Conservation (phyloP, 129 eudicot species). For the Lonicera japonica region DNA sequence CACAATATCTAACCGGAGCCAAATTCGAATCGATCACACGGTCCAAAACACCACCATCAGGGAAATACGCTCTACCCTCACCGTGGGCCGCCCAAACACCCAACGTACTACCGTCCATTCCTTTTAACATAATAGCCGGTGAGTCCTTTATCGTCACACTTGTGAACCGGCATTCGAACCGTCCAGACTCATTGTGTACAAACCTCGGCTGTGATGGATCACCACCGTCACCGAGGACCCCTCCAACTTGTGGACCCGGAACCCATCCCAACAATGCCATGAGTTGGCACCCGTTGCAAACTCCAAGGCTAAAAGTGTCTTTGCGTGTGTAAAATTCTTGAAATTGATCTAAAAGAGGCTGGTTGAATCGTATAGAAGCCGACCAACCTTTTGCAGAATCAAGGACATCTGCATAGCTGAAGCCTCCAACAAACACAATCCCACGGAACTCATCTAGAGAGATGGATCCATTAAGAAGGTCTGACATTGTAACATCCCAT, state of each 20-base stretch:
- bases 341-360: slow-evolving; percentile 71
- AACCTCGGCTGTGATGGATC: slow-evolving; percentile 90
- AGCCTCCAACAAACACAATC: slow-evolving; percentile 85
- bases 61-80: slow-evolving; percentile 95
- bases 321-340: slow-evolving; percentile 65
- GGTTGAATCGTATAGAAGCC: slow-evolving; percentile 82
- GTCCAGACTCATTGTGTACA: slow-evolving; percentile 78
- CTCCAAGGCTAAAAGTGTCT: slow-evolving; percentile 89
- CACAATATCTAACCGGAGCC: slow-evolving; percentile 89
- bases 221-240: slow-evolving; percentile 57
- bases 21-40: slow-evolving; percentile 38
- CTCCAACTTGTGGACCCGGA: slow-evolving; percentile 78
- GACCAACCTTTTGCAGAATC: slow-evolving; percentile 99
- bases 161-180: slow-evolving; percentile 86
- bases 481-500: slow-evolving; percentile 85
- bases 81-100: slow-evolving; percentile 99
- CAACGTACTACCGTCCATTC: slow-evolving; percentile 91
- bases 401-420: slow-evolving; percentile 93
- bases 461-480: slow-evolving; percentile 56
- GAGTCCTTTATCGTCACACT: slow-evolving; percentile 71
- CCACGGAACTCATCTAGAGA: slow-evolving; percentile 53
- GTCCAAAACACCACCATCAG: slow-evolving; percentile 43
- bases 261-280: slow-evolving; percentile 99
- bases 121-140: slow-evolving; percentile 73
- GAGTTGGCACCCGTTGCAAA: slow-evolving; percentile 98